Percentiles rank a stretch among this genome's conserved stretches.
Evolutionary conservation across 441 rosid species (phyloP).

Genomic region (Mallotus japonicus): DNA sequence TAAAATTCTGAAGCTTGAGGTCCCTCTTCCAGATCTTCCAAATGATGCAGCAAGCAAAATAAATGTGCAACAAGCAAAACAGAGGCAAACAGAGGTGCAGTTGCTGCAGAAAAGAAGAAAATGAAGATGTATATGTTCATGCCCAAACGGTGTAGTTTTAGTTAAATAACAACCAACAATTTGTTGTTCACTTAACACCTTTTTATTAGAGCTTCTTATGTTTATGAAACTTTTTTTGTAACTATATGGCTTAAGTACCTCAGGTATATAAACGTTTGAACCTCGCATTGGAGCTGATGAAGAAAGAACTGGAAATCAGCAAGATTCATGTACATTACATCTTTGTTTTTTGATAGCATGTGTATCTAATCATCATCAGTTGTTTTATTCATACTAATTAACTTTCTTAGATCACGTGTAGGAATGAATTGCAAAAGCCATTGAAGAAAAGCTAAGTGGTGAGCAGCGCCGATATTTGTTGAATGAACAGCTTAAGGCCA

Average conservation of each 20-base stretch:
- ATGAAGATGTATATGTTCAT: no score
- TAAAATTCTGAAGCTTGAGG: conserved; percentile 5
- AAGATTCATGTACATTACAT: conserved; percentile 69
- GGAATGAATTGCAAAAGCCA: conserved; percentile 98
- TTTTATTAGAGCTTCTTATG: conserved; percentile 2
- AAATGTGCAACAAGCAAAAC: no score
- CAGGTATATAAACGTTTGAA: conserved; percentile 84
- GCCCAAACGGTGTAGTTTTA: no score
- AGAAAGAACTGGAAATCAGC: conserved; percentile 90
- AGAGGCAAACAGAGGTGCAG: no score
- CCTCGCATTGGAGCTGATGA: conserved; percentile 66
- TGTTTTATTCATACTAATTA: conserved; percentile 22
- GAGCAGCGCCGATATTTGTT: conserved; percentile 98
- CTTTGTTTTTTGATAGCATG: conserved; percentile 7
- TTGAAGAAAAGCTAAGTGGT: conserved; percentile 96
- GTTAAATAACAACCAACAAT: no score
- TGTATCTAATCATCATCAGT: conserved; percentile 16
- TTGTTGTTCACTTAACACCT: neutral
- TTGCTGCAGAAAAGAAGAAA: no score
- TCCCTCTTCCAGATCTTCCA: neutral
- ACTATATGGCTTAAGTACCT: neutral
- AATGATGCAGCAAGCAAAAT: neutral
- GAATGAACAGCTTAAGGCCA: conserved; percentile 97
- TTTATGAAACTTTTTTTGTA: neutral
- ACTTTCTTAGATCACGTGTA: conserved; percentile 31